Evolutionary conservation across 2,329 filamentous ascomycete genomes (phyloP).

Genomic region (Fonsecaea pedrosoi): DNA sequence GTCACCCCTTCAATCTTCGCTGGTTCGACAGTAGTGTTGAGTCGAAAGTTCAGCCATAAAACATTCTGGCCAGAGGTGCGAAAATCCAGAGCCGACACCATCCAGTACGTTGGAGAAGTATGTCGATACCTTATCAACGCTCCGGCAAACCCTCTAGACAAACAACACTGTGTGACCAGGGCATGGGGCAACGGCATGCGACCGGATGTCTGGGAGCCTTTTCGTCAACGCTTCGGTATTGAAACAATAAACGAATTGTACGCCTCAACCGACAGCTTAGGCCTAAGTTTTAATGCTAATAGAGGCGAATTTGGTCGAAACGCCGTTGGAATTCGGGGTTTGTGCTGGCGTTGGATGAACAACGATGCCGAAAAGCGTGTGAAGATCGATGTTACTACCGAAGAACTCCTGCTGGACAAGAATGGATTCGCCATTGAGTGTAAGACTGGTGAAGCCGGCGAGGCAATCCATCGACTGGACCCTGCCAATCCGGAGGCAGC

Average conservation of each 20-base stretch:
- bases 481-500: constrained; percentile 61
- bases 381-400: constrained; percentile 57
- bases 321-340: too few relatives aligned
- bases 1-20: constrained; percentile 68
- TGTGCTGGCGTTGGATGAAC: constrained; percentile 54
- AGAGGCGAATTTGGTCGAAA: constrained; percentile 69
- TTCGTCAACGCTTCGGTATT: constrained; percentile 81
- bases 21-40: constrained; percentile 74
- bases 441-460: constrained; percentile 71
- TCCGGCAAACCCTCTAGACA: constrained; percentile 70
- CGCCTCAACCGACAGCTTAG: constrained; percentile 74
- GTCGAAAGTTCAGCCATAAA: constrained; percentile 73
- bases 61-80: constrained; percentile 77
- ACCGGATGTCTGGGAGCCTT: constrained; percentile 82
- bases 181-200: constrained; percentile 86
- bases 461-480: constrained; percentile 65
- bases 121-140: constrained; percentile 74
- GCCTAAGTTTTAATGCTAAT: constrained; percentile 74
- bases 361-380: constrained; percentile 68
- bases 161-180: constrained; percentile 70
- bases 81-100: constrained; percentile 70
- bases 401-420: constrained; percentile 47
- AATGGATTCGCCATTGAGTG: constrained; percentile 69
- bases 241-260: constrained; percentile 80
- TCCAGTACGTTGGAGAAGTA: constrained; percentile 80